Conservation (phyloP, 345 rosid species). For the Hevea brasiliensis region DNA sequence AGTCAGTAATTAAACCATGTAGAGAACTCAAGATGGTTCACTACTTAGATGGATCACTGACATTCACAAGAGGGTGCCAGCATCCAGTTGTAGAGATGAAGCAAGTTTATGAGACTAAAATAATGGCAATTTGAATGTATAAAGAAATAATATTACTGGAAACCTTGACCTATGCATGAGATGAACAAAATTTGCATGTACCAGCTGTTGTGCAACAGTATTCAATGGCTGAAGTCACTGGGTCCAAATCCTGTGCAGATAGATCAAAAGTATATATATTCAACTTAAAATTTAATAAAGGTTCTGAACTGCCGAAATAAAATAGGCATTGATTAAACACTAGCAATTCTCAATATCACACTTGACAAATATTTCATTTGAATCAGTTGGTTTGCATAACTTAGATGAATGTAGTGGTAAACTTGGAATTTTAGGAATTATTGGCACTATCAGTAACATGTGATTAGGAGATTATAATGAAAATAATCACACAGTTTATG, state of each 20-base stretch:
- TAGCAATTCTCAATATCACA: no score
- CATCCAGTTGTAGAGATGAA: background rate
- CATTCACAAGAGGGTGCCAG: background rate
- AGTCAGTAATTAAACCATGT: background rate
- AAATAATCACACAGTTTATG: background rate
- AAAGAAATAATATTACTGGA: constrained; percentile 9
- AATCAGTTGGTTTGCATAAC: background rate
- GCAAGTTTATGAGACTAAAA: background rate
- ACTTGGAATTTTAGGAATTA: background rate
- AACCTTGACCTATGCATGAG: constrained; percentile 16
- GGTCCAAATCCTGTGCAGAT: constrained; percentile 63
- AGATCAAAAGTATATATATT: constrained; percentile 14
- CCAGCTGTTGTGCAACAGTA: constrained; percentile 90
- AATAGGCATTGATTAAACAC: background rate
- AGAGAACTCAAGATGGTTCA: constrained; percentile 6
- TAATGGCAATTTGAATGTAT: background rate
- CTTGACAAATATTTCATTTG: background rate
- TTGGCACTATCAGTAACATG: background rate
- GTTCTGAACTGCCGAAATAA: background rate
- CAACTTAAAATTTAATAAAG: no score
- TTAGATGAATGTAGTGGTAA: background rate
- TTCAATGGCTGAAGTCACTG: constrained; percentile 70
- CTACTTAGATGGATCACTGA: background rate
- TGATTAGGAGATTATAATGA: no score
- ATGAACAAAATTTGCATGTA: constrained; percentile 28